These are phyloP conservation scores for Fusarium nygamai DNA, from an alignment of 2,329 filamentous ascomycete species.

Conservation along the genomic window DNA sequence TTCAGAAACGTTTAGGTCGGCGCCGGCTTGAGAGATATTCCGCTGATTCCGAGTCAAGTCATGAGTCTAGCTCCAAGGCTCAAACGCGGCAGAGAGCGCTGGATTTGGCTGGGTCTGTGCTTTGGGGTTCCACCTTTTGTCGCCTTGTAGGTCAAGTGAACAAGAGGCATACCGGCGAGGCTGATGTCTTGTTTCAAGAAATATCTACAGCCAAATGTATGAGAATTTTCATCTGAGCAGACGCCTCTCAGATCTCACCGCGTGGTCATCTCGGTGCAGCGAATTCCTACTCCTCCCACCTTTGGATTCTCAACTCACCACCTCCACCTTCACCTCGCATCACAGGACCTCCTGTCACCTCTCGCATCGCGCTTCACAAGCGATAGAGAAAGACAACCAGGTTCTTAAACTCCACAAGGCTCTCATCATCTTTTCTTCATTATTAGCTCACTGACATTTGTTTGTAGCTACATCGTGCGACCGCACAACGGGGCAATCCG, in stretches of 20 bases:
- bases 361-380: not conserved
- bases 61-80: not conserved
- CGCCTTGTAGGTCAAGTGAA: not conserved
- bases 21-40: not conserved
- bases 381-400: not conserved
- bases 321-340: not conserved
- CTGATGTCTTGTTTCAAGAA: not conserved
- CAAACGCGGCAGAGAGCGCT: accelerated
- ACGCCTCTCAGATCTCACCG: accelerated
- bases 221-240: accelerated
- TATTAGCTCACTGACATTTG: accelerated
- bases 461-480: not conserved
- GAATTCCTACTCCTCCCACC: not conserved
- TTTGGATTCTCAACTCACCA: accelerated
- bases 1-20: no score
- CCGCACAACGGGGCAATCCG: not conserved
- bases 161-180: not conserved
- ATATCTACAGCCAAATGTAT: accelerated
- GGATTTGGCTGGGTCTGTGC: not conserved
- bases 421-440: no score
- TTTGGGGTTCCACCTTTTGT: not conserved
- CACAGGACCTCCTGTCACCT: not conserved
- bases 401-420: accelerated
- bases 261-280: accelerated
- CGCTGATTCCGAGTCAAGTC: accelerated